These are phyloP conservation scores for Leccinum olivaceopallidum DNA, from an alignment of 768 basidiomycete species.

Conservation along the genomic window DNA sequence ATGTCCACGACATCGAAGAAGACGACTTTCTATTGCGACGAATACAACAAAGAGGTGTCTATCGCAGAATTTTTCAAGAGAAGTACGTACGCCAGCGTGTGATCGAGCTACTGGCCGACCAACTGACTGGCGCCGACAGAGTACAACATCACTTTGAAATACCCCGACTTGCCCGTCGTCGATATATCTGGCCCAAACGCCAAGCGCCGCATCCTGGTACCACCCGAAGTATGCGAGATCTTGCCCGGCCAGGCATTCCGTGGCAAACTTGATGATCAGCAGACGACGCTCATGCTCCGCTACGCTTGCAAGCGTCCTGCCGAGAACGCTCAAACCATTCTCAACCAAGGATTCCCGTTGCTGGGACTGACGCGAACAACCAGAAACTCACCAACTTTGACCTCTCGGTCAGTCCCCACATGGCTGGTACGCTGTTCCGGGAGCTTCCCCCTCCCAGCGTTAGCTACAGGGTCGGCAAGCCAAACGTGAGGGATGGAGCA, in stretches of 20 bases:
- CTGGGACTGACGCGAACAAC: conserved; percentile 49
- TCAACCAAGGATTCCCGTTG: conserved; percentile 53
- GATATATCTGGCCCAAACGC: conserved; percentile 45
- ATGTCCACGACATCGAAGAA: conserved; percentile 41
- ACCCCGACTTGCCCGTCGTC: conserved; percentile 56
- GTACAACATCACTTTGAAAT: conserved; percentile 51
- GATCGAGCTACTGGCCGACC: not conserved
- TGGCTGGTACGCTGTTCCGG: conserved; percentile 66
- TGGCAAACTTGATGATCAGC: conserved; percentile 57
- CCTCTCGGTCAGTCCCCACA: conserved; percentile 51
- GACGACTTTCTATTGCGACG: conserved; percentile 56
- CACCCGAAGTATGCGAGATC: conserved; percentile 74
- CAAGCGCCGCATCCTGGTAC: conserved; percentile 43
- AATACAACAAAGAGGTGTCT: conserved; percentile 51
- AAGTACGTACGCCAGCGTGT: conserved; percentile 43
- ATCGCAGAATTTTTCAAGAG: conserved; percentile 64
- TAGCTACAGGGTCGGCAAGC: conserved; percentile 49
- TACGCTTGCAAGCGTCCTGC: conserved; percentile 64
- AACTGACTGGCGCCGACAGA: conserved; percentile 40
- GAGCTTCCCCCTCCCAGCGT: conserved; percentile 61
- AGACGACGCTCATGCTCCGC: conserved; percentile 71
- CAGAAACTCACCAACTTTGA: conserved; percentile 55
- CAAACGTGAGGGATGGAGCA: conserved; percentile 54
- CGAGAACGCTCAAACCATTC: conserved; percentile 58
- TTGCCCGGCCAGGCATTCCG: conserved; percentile 57